Conservation (phyloP, 495 filamentous ascomycete genomes). For the Annulohypoxylon maeteangense region DNA sequence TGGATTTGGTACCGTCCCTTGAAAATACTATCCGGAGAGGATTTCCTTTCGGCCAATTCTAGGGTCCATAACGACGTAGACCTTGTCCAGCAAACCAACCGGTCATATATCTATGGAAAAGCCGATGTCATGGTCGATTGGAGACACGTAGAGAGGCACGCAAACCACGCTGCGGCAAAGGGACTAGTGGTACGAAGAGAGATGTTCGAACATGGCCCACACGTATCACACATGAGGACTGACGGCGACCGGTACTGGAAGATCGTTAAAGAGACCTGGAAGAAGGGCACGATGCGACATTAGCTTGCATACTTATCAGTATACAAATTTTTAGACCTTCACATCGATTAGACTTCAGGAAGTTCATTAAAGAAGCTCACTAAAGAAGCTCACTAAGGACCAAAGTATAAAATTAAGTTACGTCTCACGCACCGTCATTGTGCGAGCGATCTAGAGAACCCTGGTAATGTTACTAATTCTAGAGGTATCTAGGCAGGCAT, state of each 20-base stretch:
- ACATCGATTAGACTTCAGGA: not conserved
- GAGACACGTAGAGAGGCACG: slow-evolving; percentile 55
- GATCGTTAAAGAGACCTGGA: slow-evolving; percentile 52
- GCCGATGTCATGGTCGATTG: slow-evolving; percentile 54
- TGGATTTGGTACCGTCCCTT: slow-evolving; percentile 48
- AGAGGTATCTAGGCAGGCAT: no score
- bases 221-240: slow-evolving; percentile 56
- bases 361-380: no score
- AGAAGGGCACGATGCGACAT: slow-evolving; percentile 13
- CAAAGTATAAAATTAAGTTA: no score
- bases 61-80: slow-evolving; percentile 47
- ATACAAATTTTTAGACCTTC: not conserved
- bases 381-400: no score
- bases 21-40: slow-evolving; percentile 40
- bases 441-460: no score
- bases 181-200: slow-evolving; percentile 52
- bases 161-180: slow-evolving; percentile 43
- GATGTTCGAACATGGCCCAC: slow-evolving; percentile 50
- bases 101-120: slow-evolving; percentile 56
- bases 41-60: slow-evolving; percentile 42
- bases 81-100: slow-evolving; percentile 47
- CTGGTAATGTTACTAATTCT: no score
- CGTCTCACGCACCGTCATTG: no score
- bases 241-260: slow-evolving; percentile 57
- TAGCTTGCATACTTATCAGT: not conserved